Base-by-base conservation (phyloP, 73 alveolate species). In the Paramecium pentaurelia region DNA sequence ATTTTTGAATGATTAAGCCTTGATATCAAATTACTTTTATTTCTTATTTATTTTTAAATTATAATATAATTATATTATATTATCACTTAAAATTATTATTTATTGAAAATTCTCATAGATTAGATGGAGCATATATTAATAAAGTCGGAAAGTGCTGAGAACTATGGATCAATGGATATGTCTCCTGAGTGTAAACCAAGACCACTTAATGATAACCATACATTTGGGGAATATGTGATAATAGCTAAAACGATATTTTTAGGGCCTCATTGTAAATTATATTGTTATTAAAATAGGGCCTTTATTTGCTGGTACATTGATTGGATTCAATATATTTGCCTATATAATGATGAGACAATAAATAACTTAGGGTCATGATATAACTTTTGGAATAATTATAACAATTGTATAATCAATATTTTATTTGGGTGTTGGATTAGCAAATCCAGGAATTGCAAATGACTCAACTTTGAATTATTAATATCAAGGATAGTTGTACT, bases 231-330 rank as follows among this genome's bases (percentile, higher is more conserved):
- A 36, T 73, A 73, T 73, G n/a, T n/a, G 60, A 73, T 73, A 28
- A 73, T 73, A 14, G 60, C 87, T 12, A 73, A 73, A 40, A 37
- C 32, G 47, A 22, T 73, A 36, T 36, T 36, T 73, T 73, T 73
- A 38, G 87, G 64, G 18, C 87, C 87, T 16, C 87, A 37, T 73
- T 73, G 87, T 73, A 54, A n/a, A 54, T n/a, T 18, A n/a, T 54
- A 36, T 37, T 25, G 27, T 64, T 28, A 28, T 28, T 7, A 6
- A 28, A 1, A 34, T 11, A 64, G 84, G 84, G 84, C 84, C 84
- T 3, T 34, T 64, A 28, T 64, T 64, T 64, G 47, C 12, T 11
- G 20, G 45, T 64, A 64, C 84, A 25, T 32, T 64, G 22, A 64
- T 64, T 64, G 84, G 84, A 64, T 64, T 64, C 22, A 34, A 25